Conservation (phyloP, 2,329 filamentous ascomycete species). For the Huntiella savannae region DNA sequence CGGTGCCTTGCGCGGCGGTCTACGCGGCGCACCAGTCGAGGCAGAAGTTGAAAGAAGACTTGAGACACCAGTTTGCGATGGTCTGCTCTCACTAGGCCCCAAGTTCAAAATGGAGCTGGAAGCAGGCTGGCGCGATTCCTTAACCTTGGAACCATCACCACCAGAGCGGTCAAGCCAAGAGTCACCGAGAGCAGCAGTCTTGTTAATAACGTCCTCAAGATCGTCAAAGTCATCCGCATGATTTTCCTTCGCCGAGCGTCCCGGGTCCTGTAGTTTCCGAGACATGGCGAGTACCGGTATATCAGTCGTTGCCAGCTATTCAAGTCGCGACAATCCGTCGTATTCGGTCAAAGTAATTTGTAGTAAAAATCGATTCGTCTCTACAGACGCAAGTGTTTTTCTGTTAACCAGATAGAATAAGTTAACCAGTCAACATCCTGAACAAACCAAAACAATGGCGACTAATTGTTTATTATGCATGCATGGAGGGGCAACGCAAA, state of each 20-base stretch:
- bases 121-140: neutral
- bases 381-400: too few species aligned
- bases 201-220: conserved; percentile 10
- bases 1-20: too few species aligned
- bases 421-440: neutral
- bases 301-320: neutral
- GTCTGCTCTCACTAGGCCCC: neutral
- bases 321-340: neutral
- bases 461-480: too few species aligned
- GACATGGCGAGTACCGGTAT: neutral
- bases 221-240: conserved; percentile 6
- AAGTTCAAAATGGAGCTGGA: neutral
- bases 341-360: too few species aligned
- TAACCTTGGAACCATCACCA: too few species aligned
- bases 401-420: neutral
- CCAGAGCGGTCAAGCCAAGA: conserved; percentile 7
- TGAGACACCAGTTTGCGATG: neutral
- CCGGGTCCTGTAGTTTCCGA: conserved; percentile 3
- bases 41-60: too few species aligned
- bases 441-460: neutral
- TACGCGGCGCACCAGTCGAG: too few species aligned
- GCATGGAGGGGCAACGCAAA: too few species aligned
- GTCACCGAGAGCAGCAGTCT: conserved; percentile 8
- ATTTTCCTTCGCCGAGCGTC: neutral
- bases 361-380: too few species aligned